A percentile compares a stretch with the other conserved stretches of the same genome.
These are phyloP conservation scores for Calonectria pteridis DNA, from an alignment of 2,329 filamentous ascomycete genomes.

Conservation along the genomic window DNA sequence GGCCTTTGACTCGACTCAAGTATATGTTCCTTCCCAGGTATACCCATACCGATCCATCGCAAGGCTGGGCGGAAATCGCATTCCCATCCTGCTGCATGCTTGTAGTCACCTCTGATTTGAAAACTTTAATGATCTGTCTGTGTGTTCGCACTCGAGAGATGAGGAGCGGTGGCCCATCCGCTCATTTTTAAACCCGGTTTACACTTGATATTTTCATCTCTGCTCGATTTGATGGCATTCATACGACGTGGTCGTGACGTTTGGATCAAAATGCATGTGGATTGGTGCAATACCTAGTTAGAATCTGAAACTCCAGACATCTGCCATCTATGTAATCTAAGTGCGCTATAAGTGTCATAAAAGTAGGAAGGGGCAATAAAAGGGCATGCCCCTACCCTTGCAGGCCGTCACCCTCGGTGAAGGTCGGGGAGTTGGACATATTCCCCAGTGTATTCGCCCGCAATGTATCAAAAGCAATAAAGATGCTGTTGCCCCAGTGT, in stretches of 20 bases:
- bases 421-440: conserved; percentile 4
- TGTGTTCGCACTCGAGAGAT: neutral
- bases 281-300: conserved; percentile 26
- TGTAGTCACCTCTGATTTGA: neutral
- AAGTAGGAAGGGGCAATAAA: neutral
- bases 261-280: conserved; percentile 9
- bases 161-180: neutral
- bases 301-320: conserved; percentile 29
- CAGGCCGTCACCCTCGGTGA: neutral
- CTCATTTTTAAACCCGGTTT: neutral
- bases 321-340: conserved; percentile 16
- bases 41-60: neutral
- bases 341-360: conserved; percentile 8
- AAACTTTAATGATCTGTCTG: neutral
- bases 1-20: neutral
- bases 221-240: neutral
- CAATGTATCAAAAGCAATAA: conserved; percentile 17
- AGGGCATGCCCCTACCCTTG: neutral
- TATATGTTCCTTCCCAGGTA: neutral
- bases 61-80: neutral
- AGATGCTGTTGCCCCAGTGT: conserved; percentile 26
- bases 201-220: neutral
- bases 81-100: neutral
- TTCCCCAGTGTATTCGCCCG: neutral
- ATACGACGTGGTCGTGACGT: neutral